Base-by-base conservation (phyloP, 164 flowering plant species). In the Macadamia tetraphylla region DNA sequence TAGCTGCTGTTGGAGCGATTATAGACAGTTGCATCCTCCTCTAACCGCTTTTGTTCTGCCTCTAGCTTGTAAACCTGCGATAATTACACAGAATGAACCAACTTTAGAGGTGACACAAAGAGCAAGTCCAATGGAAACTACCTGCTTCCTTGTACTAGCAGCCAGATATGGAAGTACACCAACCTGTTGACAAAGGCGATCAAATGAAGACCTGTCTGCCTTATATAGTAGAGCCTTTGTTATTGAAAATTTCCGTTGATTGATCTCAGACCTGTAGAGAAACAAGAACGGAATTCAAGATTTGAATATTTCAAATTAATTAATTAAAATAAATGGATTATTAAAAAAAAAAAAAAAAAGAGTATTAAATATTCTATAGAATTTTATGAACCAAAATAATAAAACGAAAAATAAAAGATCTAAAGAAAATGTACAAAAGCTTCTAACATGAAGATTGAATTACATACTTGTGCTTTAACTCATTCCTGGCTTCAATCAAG, bases 171-270 rank as follows among this genome's bases (percentile, higher is more conserved):
- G 12, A 11, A 31, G 35, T 6, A 6, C 11, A 64, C 74, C 67
- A 53, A 91, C 97, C 92, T 91, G 97, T 73, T 85, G 88, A 51
- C 84, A 81, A 69, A 87, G 76, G 42, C 97, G 92, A 58, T 87
- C 97, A 77, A 83, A 80, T 6, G 97, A 87, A 62, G 94, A 89
- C 67, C 90, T 84, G 73, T 91, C 88, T 67, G 94, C 94, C 82
- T 85, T 91, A 62, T 61, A 74, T 18, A 89, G 73, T 14, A 86
- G 70, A 67, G 90, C 92, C 75, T 87, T 91, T 60, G 86, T 75
- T 72, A 91, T 89, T 62, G 90, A 84, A 69, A 80, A 89, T 74
- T 76, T 91, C 1, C 91, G 85, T 58, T 87, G 82, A 70, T 86
- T 83, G 59, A 70, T 77, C 74, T 84, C 94, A 18, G 91, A 89